Conservation (phyloP, 805 yeast species). For the Candida manassasensis region DNA sequence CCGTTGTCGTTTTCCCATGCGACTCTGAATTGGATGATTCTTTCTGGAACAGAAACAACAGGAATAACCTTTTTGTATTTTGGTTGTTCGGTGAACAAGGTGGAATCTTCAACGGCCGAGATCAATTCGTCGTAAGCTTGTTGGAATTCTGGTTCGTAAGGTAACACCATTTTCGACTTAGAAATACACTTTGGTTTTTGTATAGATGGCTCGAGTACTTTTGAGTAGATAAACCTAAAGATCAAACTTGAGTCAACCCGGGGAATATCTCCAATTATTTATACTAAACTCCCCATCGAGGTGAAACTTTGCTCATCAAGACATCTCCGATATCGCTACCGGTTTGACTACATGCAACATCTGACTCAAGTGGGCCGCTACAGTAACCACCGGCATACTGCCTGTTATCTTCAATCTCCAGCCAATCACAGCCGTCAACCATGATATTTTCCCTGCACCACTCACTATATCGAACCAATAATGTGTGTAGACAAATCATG, state of each 20-base stretch:
- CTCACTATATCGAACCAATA: neutral
- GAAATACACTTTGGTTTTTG: too few species aligned
- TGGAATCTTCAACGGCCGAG: constrained; percentile 84
- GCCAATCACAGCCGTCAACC: constrained; percentile 1
- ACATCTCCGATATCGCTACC: constrained; percentile 2
- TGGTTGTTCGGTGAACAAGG: constrained; percentile 84
- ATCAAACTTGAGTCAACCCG: neutral
- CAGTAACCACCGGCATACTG: neutral
- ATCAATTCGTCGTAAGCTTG: constrained; percentile 96
- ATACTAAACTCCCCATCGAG: neutral
- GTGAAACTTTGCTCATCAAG: neutral
- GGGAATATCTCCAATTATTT: neutral
- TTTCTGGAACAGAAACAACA: constrained; percentile 91
- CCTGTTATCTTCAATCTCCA: neutral
- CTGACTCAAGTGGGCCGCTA: too few species aligned
- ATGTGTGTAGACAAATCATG: neutral
- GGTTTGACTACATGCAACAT: too few species aligned
- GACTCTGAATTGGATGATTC: constrained; percentile 95
- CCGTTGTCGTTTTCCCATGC: constrained; percentile 97
- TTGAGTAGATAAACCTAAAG: neutral
- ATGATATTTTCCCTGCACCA: neutral
- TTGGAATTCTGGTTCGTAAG: constrained; percentile 96
- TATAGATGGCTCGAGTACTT: too few species aligned
- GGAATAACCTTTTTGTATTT: constrained; percentile 84
- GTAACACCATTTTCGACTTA: constrained; percentile 56